These are phyloP conservation scores for Nelumbo lutea DNA, from an alignment of 164 flowering plant genomes.

Conservation along the genomic window DNA sequence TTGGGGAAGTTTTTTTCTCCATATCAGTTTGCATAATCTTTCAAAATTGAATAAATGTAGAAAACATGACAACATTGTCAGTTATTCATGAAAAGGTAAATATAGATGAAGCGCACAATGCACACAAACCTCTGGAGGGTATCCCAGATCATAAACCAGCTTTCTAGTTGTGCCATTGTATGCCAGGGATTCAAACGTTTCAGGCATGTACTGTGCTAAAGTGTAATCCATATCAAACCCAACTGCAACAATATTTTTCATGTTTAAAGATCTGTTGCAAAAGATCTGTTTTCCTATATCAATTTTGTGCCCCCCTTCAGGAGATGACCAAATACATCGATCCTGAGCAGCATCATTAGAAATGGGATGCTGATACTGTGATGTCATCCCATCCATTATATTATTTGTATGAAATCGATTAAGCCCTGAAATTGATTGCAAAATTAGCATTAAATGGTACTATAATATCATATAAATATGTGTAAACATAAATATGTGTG, in stretches of 20 bases:
- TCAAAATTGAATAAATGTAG: not conserved
- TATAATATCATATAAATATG: not conserved
- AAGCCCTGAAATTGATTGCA: slow-evolving; percentile 26
- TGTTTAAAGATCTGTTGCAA: slow-evolving; percentile 90
- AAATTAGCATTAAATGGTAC: not conserved
- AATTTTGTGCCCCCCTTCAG: slow-evolving; percentile 48
- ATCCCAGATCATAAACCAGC: slow-evolving; percentile 80
- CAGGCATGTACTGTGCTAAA: slow-evolving; percentile 91
- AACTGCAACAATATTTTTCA: slow-evolving; percentile 86
- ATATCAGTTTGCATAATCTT: not conserved
- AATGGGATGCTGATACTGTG: slow-evolving; percentile 17
- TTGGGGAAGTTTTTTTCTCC: not conserved
- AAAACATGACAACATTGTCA: not conserved
- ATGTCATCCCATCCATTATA: slow-evolving; percentile 39
- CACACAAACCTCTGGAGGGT: slow-evolving; percentile 77
- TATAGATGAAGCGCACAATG: not conserved
- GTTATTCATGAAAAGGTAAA: not conserved
- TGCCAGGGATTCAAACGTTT: slow-evolving; percentile 92
- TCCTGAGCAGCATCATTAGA: slow-evolving; percentile 22
- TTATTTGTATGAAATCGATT: slow-evolving; percentile 27
- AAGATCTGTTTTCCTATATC: slow-evolving; percentile 74
- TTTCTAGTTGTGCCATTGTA: slow-evolving; percentile 81
- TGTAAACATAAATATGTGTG: not conserved
- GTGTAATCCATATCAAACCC: slow-evolving; percentile 99
- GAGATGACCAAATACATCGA: slow-evolving; percentile 64